phyloP scores from a whole-genome alignment of 1,139 yeast species.

The Geotrichum carabidarum region DNA sequence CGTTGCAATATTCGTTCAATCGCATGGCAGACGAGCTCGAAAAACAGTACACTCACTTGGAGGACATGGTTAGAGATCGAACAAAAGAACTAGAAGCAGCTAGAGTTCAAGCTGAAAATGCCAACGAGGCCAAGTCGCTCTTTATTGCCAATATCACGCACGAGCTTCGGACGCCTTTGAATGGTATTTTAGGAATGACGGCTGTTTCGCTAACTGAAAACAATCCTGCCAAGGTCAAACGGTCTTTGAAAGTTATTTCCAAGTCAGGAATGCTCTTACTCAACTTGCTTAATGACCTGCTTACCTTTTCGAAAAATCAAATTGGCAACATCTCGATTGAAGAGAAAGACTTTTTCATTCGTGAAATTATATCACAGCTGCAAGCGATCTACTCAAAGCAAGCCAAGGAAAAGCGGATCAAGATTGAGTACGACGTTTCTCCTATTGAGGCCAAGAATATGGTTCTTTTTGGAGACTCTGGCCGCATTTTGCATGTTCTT shows the following conservation, averaged over 20 bases:
- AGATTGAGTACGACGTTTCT: constrained; percentile 50
- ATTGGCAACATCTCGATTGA: constrained; percentile 79
- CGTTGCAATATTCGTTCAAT: constrained; percentile 81
- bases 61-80: constrained; percentile 82
- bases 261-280: constrained; percentile 84
- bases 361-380: constrained; percentile 70
- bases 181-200: constrained; percentile 95
- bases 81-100: constrained; percentile 87
- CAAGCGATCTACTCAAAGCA: constrained; percentile 72
- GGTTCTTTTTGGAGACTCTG: constrained; percentile 76
- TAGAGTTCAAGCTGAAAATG: constrained; percentile 83
- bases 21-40: constrained; percentile 86
- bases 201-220: constrained; percentile 85
- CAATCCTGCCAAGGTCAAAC: constrained; percentile 60
- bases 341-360: constrained; percentile 63
- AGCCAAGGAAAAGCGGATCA: constrained; percentile 69
- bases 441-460: constrained; percentile 43
- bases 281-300: constrained; percentile 80
- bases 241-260: constrained; percentile 68
- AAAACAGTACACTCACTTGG: constrained; percentile 74
- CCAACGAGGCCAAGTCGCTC: constrained; percentile 90
- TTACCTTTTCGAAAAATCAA: constrained; percentile 85
- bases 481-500: constrained; percentile 78
- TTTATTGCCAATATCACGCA: constrained; percentile 95
- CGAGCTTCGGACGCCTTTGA: constrained; percentile 88